Evolutionary conservation across 352 stramenopile genomes (phyloP).

Genomic region (Pythium sp.): DNA sequence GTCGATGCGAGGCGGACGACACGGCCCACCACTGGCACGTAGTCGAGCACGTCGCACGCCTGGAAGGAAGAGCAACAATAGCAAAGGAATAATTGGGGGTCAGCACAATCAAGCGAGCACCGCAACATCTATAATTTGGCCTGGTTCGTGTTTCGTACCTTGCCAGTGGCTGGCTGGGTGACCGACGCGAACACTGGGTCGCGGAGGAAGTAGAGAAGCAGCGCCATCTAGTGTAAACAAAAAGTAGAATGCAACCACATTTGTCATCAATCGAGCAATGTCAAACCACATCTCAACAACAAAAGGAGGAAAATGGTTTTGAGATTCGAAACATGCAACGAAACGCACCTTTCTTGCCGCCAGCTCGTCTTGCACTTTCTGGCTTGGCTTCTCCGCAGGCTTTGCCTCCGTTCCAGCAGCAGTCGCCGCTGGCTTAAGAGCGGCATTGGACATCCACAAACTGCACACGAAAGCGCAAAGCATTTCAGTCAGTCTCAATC

Average conservation of each 20-base stretch:
- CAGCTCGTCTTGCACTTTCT: constrained; percentile 60
- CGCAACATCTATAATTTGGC: not conserved
- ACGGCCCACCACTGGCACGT: constrained; percentile 67
- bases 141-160: constrained; percentile 29
- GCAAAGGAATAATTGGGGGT: not conserved
- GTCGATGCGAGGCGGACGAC: constrained; percentile 66
- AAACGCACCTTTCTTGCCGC: constrained; percentile 55
- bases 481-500: constrained; percentile 9
- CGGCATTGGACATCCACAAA: constrained; percentile 49
- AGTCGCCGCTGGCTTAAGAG: constrained; percentile 32
- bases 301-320: not conserved
- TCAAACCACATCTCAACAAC: not conserved
- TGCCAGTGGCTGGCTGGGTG: constrained; percentile 64
- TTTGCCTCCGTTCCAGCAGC: constrained; percentile 16
- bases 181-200: constrained; percentile 70
- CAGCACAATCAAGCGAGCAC: not conserved
- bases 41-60: constrained; percentile 56
- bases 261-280: not conserved
- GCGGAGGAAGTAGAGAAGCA: constrained; percentile 82
- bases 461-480: constrained; percentile 17
- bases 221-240: constrained; percentile 52
- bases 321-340: not conserved
- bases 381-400: constrained; percentile 19
- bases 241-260: not conserved
- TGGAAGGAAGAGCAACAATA: constrained; percentile 15